A percentile compares a stretch with the other conserved stretches of the same genome.
Evolutionary conservation across 257 asterid genomes (phyloP).

Genomic region (Ballota nigra): DNA sequence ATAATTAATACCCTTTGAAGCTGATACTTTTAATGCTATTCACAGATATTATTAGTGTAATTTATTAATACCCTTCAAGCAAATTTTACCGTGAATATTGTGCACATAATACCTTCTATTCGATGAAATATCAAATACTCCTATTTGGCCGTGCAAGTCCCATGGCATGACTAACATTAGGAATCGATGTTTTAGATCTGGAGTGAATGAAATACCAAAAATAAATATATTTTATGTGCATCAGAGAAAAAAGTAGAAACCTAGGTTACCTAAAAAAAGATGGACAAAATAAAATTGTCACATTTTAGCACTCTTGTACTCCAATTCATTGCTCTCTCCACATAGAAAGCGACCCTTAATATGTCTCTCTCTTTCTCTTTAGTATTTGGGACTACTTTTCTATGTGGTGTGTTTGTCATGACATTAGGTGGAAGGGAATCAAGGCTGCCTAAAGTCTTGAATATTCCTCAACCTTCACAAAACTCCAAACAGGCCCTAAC

Average conservation of each 20-base stretch:
- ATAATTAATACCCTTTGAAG: no score
- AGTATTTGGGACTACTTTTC: slow-evolving; percentile 25
- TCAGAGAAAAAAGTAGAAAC: background rate
- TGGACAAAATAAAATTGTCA: slow-evolving; percentile 21
- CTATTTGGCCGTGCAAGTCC: background rate
- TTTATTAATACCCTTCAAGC: no score
- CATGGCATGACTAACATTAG: background rate
- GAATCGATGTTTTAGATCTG: background rate
- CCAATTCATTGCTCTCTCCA: slow-evolving; percentile 9
- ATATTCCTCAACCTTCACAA: slow-evolving; percentile 47
- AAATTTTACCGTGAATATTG: no score
- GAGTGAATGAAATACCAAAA: background rate
- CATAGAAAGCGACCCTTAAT: slow-evolving; percentile 7
- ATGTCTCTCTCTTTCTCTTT: slow-evolving; percentile 16
- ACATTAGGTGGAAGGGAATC: slow-evolving; percentile 70
- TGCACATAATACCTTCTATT: no score
- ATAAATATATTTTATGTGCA: background rate
- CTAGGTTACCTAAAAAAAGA: background rate
- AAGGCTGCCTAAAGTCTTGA: slow-evolving; percentile 43
- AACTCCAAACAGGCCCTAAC: slow-evolving; percentile 76
- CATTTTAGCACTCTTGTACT: slow-evolving; percentile 12
- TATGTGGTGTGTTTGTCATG: slow-evolving; percentile 48
- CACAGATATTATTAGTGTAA: no score
- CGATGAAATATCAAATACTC: no score
- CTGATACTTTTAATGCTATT: no score